Percentiles rank a stretch among this genome's conserved stretches.
phyloP scores from a whole-genome alignment of 805 yeast genomes.

The Candida maris region DNA sequence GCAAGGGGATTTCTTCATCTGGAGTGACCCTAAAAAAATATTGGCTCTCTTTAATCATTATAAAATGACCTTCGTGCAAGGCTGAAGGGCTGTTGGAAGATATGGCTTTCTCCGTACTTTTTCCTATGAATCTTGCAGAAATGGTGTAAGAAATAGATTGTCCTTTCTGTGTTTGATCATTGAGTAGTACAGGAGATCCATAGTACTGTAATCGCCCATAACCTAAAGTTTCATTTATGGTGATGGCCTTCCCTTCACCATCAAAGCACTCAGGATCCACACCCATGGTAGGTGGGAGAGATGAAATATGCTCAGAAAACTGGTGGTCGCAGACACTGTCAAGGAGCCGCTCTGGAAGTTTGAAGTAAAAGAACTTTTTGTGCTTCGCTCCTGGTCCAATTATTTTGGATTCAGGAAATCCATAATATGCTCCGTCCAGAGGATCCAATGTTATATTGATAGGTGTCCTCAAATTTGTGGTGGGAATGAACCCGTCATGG shows the following conservation, averaged over 20 bases:
- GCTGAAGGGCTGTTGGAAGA: conserved; percentile 9
- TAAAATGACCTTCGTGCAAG: conserved; percentile 11
- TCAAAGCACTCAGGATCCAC: conserved; percentile 27
- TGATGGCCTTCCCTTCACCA: conserved; percentile 24
- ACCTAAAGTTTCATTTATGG: conserved; percentile 41
- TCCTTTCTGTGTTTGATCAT: conserved; percentile 43
- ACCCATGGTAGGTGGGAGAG: conserved; percentile 40
- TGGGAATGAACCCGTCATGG: conserved; percentile 35
- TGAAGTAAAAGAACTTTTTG: conserved; percentile 56
- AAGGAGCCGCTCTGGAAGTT: conserved; percentile 47
- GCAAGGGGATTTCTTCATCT: conserved; percentile 15
- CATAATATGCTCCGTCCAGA: conserved; percentile 27
- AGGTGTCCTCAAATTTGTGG: conserved; percentile 20
- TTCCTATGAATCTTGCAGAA: conserved; percentile 50
- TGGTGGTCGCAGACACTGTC: conserved; percentile 48
- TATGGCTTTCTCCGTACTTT: conserved; percentile 7
- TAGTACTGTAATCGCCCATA: conserved; percentile 47
- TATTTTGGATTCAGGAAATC: conserved; percentile 39
- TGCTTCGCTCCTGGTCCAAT: conserved; percentile 46
- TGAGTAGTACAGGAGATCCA: conserved; percentile 51
- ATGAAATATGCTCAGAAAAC: conserved; percentile 29
- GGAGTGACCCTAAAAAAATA: conserved; percentile 21
- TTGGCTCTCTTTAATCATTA: conserved; percentile 21
- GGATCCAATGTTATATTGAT: conserved; percentile 12
- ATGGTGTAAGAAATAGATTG: conserved; percentile 46